Evolutionary conservation across 2,329 filamentous ascomycete species (phyloP).

Genomic region (Phyllosticta paracitricarpa): DNA sequence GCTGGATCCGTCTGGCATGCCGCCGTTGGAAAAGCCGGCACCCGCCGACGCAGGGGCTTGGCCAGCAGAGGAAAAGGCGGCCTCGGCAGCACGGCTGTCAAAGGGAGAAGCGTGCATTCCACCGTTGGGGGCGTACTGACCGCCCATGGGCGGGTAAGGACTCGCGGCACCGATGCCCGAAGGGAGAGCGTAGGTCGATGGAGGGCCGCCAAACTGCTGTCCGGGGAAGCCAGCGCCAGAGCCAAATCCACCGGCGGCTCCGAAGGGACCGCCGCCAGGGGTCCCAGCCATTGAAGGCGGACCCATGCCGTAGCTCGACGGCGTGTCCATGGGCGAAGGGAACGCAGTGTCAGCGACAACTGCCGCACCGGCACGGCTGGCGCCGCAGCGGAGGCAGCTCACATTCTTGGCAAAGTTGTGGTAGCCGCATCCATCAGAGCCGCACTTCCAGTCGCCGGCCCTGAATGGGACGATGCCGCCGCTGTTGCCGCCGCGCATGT

Average conservation of each 20-base stretch:
- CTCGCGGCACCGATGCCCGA: constrained; percentile 73
- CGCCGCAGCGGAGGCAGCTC: constrained; percentile 90
- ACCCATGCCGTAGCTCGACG: constrained; percentile 74
- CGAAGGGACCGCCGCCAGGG: constrained; percentile 60
- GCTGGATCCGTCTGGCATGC: constrained; percentile 53
- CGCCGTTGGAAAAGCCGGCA: constrained; percentile 56
- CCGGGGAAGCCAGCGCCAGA: constrained; percentile 46
- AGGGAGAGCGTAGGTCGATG: constrained; percentile 81
- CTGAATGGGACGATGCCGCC: constrained; percentile 90
- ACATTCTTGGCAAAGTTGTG: constrained; percentile 99
- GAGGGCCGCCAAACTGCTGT: constrained; percentile 79
- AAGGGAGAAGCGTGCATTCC: constrained; percentile 79
- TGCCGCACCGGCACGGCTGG: constrained; percentile 84
- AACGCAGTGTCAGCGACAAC: constrained; percentile 92
- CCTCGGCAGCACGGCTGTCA: constrained; percentile 86
- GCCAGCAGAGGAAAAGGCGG: constrained; percentile 81
- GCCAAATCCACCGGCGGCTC: constrained; percentile 57
- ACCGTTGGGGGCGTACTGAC: constrained; percentile 66
- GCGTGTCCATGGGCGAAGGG: constrained; percentile 79
- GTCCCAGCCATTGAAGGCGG: constrained; percentile 77
- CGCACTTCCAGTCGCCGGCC: constrained; percentile 98
- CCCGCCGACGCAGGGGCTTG: constrained; percentile 71
- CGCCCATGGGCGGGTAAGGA: constrained; percentile 73
- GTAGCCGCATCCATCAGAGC: constrained; percentile 92
- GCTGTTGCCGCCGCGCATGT: constrained; percentile 59